Evolutionary conservation across 352 stramenopile genomes (phyloP).

Genomic region (Blastocystis sp.): DNA sequence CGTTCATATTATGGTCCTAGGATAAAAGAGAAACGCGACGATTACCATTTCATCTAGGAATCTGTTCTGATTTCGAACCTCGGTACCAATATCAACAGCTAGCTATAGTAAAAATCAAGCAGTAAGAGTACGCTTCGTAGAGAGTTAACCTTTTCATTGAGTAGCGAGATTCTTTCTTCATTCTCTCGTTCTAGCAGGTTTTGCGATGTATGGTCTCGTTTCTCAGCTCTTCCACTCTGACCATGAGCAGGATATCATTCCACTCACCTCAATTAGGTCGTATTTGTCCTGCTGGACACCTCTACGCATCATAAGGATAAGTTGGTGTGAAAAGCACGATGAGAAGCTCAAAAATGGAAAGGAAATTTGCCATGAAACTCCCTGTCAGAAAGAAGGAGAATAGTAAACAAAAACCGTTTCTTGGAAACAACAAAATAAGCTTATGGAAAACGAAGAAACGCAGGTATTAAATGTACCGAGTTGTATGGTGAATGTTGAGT

Average conservation of each 20-base stretch:
- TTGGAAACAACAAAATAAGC: not conserved
- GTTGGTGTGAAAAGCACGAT: not conserved
- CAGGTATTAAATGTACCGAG: not conserved
- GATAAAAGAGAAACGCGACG: not conserved
- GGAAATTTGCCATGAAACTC: slow-evolving; percentile 6
- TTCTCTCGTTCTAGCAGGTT: not conserved
- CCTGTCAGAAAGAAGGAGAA: slow-evolving; percentile 36
- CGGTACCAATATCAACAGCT: slow-evolving; percentile 5
- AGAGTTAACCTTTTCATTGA: slow-evolving; percentile 5
- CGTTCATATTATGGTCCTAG: slow-evolving; percentile 9
- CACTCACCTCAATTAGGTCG: slow-evolving; percentile 11
- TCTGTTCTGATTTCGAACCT: slow-evolving; percentile 20
- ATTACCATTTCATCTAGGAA: slow-evolving; percentile 33
- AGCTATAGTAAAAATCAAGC: not conserved
- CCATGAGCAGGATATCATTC: not conserved
- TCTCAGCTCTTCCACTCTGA: slow-evolving; percentile 3
- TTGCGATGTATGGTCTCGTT: not conserved
- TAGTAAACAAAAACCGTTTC: not conserved
- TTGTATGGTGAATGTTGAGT: not conserved
- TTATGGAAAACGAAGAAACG: slow-evolving; percentile 52
- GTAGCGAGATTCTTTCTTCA: not conserved
- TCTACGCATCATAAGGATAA: not conserved
- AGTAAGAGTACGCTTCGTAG: not conserved
- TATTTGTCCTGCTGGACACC: slow-evolving; percentile 4
- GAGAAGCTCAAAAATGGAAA: not conserved